Evolutionary conservation across 306 rosid genomes (phyloP), one percentile per base, ranked within the genome.

Genomic region (Acacia crassicarpa): DNA sequence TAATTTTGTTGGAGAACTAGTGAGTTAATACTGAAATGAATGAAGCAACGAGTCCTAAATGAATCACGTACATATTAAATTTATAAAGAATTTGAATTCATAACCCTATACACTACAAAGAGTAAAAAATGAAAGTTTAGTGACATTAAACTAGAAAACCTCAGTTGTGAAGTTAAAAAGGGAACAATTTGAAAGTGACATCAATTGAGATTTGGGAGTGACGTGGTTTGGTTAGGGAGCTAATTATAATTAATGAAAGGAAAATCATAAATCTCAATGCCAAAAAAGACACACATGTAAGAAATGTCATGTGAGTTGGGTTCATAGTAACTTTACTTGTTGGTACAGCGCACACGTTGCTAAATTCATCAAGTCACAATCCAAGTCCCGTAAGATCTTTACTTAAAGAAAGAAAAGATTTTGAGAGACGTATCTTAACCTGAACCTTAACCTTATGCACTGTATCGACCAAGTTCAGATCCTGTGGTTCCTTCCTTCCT

Each of bases 401-500:
- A 30, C 41, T 12, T 62, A 1, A 30, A 25, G 7, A 20, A 54
- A 2, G 9, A 17, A 51, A 65, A 67, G 45, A 33, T 33, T 46
- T 67, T 2, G 0, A 35, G 20, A 19, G 72, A 68, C 22, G 72
- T 19, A 2, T 7, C 48, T 35, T 20, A 22, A 59, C 27, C 48
- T 35, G 9, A 22, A 59, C 33, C 66, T 23, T 25, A 22, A 59
- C 33, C 66, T 23, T 25, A 9, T 67, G 25, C 5, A 38, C 4
- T 48, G 48, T 17, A 81, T 80, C 82, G 65, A 76, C 85, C 92
- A 88, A 92, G 90, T 86, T 80, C 56, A 8, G 9, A 48, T 62
- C n/a, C 30, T 75, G 58, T 33, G 12, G 6, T 22, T 23, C 16
- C 7, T 59, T 59, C 67, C 6, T 23, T 25, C 48, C 25, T 38